Evolutionary conservation across 768 basidiomycete species (phyloP), one percentile per base, ranked within the genome.

Genomic region (Russula virescens): DNA sequence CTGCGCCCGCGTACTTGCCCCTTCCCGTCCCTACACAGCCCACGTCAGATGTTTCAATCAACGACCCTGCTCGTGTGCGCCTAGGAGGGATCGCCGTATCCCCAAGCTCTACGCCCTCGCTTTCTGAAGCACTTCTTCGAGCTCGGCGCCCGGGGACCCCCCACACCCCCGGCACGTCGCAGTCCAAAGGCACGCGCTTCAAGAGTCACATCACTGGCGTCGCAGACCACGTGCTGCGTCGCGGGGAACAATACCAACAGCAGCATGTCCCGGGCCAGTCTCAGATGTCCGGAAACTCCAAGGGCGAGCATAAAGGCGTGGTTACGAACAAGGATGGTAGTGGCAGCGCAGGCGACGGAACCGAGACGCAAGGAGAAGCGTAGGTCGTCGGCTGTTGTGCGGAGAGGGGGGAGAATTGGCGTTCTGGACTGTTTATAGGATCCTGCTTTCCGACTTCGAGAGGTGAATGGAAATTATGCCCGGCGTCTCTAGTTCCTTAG

Each of bases 181-280:
- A 60, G 7, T 38, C 69, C 55, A 87, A 84, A 69, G 84, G 83
- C 25, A 75, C 78, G 23, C 78, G 81, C 63, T 91, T 89, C 74
- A 90, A 89, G 82, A 90, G 88, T 69, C 89, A 82, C 69, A 88
- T 87, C 35, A 74, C 88, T 35, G 78, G 80, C 26, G 76, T 81
- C 38, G 80, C 83, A 16, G 82, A 82, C 69, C 74, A 77, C 69
- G 73, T 83, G 34, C 78, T 76, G 59, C 51, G 49, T 58, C 65
- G 23, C 46, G 64, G 49, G 34, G 47, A 53, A 28, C 63, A 65
- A 40, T 16, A 40, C 14, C 64, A 60, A 63, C 70, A 71, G 48
- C 66, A 65, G 35, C 68, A 55, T n/a, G n/a, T n/a, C n/a, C n/a
- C n/a, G n/a, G n/a, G n/a, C 34, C 60, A 64, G 34, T 21, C 5